Evolutionary conservation across 371 early-diverging fungal genomes (phyloP).

Genomic region (Apophysomyces variabilis): DNA sequence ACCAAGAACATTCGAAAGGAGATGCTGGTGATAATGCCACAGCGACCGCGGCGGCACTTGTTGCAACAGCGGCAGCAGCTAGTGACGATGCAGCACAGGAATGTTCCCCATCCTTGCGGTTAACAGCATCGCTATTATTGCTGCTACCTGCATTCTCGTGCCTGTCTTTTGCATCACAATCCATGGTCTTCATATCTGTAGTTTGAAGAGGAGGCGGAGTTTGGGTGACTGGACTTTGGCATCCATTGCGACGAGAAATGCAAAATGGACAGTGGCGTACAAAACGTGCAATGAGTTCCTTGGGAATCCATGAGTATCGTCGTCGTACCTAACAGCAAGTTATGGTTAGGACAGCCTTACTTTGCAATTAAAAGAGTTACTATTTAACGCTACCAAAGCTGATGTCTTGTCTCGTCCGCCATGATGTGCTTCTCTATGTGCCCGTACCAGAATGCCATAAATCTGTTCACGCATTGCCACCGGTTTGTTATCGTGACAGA

Average conservation of each 20-base stretch:
- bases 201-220: slow-evolving; percentile 10
- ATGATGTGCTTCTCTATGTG: slow-evolving; percentile 64
- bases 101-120: neutral
- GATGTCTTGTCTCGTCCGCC: slow-evolving; percentile 70
- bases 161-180: slow-evolving; percentile 8
- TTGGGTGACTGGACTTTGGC: slow-evolving; percentile 30
- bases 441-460: slow-evolving; percentile 60
- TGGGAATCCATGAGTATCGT: slow-evolving; percentile 43
- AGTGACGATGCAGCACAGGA: slow-evolving; percentile 1
- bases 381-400: slow-evolving; percentile 49
- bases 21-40: slow-evolving; percentile 6
- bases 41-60: slow-evolving; percentile 4
- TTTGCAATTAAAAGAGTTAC: neutral
- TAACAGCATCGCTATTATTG: neutral
- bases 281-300: slow-evolving; percentile 40
- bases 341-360: neutral
- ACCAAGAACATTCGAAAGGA: slow-evolving; percentile 6
- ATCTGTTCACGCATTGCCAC: slow-evolving; percentile 65
- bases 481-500: slow-evolving; percentile 62
- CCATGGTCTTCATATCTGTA: slow-evolving; percentile 23
- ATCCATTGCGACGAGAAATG: slow-evolving; percentile 38
- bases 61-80: slow-evolving; percentile 3
- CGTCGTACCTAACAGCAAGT: slow-evolving; percentile 30
- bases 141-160: slow-evolving; percentile 6
- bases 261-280: slow-evolving; percentile 44